These are phyloP conservation scores for Pyrenochaeta sp. DNA, from an alignment of 2,329 filamentous ascomycete genomes.

Conservation along the genomic window DNA sequence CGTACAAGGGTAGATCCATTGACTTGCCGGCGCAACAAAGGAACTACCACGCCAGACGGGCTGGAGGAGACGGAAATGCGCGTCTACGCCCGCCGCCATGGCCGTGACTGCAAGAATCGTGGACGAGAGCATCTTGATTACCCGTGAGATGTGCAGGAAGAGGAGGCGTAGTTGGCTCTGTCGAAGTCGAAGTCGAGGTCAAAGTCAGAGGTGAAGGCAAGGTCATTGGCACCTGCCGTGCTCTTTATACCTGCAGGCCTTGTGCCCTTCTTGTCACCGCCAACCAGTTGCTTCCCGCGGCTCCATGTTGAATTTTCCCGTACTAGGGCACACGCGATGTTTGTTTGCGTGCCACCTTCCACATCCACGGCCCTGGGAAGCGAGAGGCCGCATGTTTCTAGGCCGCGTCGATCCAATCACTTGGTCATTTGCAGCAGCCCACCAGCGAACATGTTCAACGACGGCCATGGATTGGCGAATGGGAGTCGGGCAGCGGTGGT, in stretches of 20 bases:
- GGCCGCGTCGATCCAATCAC: not conserved
- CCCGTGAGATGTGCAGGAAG: not conserved
- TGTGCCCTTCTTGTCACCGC: not conserved
- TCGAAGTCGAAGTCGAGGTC: too few species aligned
- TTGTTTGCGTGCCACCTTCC: constrained; percentile 5
- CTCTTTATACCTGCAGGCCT: constrained; percentile 13
- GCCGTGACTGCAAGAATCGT: constrained; percentile 28
- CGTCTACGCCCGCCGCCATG: constrained; percentile 45
- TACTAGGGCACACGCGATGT: constrained; percentile 6
- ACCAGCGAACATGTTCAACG: too few species aligned
- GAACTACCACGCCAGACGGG: constrained; percentile 56
- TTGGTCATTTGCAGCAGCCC: too few species aligned
- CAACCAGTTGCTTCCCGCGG: not conserved
- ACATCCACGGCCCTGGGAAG: constrained; percentile 5
- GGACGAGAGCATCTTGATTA: constrained; percentile 27
- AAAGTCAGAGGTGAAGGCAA: too few species aligned
- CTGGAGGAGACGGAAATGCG: constrained; percentile 55
- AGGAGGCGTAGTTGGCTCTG: too few species aligned
- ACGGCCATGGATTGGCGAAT: not conserved
- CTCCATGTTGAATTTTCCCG: not conserved
- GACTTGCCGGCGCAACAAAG: constrained; percentile 46
- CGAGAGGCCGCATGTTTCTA: not conserved
- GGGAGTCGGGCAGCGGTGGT: not conserved
- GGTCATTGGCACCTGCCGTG: constrained; percentile 6
- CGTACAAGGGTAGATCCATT: constrained; percentile 54